Percentiles rank a stretch among this genome's conserved stretches.
Conservation (phyloP, 2,329 filamentous ascomycete species). For the Pseudonectria buxi region DNA sequence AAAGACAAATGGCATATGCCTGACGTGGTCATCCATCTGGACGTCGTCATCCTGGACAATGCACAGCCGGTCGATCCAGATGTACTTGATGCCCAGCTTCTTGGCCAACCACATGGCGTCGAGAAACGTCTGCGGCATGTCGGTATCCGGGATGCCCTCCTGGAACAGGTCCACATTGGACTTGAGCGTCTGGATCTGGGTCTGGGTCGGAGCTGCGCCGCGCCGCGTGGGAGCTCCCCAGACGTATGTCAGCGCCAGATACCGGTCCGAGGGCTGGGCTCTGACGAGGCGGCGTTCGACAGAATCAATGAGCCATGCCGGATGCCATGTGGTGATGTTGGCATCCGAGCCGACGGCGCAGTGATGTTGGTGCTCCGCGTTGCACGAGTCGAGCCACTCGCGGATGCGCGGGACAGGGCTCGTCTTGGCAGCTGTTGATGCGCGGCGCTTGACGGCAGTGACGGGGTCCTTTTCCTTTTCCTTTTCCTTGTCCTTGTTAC, state of each 20-base stretch:
- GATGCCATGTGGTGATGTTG: conserved; percentile 30
- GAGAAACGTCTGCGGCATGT: conserved; percentile 35
- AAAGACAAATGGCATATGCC: conserved; percentile 40
- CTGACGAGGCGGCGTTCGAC: conserved; percentile 33
- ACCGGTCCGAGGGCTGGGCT: conserved; percentile 32
- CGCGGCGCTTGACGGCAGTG: conserved; percentile 18
- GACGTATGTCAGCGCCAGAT: conserved; percentile 41
- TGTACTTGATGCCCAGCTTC: conserved; percentile 35
- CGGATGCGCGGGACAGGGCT: conserved; percentile 33
- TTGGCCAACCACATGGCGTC: conserved; percentile 39
- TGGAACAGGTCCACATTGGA: conserved; percentile 32
- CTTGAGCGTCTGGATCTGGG: conserved; percentile 26
- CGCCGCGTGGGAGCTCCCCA: conserved; percentile 28
- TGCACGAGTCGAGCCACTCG: conserved; percentile 38
- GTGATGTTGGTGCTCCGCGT: conserved; percentile 34
- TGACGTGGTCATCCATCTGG: conserved; percentile 33
- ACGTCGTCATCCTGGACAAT: conserved; percentile 38
- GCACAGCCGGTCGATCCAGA: conserved; percentile 42
- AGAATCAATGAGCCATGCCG: conserved; percentile 35
- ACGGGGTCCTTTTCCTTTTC: conserved; percentile 11
- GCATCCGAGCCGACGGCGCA: conserved; percentile 25
- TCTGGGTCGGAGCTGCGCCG: conserved; percentile 15
- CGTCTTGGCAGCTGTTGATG: conserved; percentile 25
- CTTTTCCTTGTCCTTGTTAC: conserved; percentile 17
- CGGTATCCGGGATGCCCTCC: conserved; percentile 28